These are phyloP conservation scores for Xylariaceae sp. DNA, from an alignment of 2,329 filamentous ascomycete genomes.

Conservation along the genomic window DNA sequence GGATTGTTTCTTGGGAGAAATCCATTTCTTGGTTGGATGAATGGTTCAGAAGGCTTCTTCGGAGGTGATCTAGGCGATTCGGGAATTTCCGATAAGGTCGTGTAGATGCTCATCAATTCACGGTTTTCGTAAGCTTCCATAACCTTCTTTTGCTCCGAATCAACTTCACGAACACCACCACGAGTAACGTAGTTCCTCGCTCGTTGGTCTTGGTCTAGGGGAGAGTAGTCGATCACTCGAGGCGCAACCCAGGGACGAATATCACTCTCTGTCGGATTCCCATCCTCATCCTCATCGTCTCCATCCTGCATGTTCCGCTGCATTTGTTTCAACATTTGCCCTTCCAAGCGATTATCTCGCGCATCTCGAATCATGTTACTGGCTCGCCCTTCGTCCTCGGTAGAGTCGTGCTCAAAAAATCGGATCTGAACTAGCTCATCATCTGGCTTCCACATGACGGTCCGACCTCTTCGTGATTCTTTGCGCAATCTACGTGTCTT, in stretches of 20 bases:
- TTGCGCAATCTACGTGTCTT: conserved; percentile 72
- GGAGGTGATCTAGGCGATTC: conserved; percentile 61
- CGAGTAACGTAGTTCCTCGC: conserved; percentile 59
- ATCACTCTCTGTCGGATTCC: conserved; percentile 60
- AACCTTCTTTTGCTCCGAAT: conserved; percentile 60
- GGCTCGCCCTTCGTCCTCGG: conserved; percentile 71
- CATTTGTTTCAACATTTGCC: conserved; percentile 65
- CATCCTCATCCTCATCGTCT: conserved; percentile 62
- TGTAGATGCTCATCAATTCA: conserved; percentile 67
- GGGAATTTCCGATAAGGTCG: conserved; percentile 59
- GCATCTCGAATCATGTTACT: conserved; percentile 74
- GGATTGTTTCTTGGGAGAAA: conserved; percentile 48
- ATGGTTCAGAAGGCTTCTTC: conserved; percentile 39
- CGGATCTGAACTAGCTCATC: conserved; percentile 69
- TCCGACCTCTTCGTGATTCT: conserved; percentile 71
- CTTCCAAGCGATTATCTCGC: conserved; percentile 74
- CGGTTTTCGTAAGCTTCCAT: conserved; percentile 63
- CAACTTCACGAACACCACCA: conserved; percentile 57
- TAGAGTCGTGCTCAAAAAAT: conserved; percentile 73
- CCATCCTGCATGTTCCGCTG: conserved; percentile 56
- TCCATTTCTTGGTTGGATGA: conserved; percentile 38
- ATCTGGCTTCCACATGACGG: conserved; percentile 74
- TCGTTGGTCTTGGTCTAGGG: conserved; percentile 52
- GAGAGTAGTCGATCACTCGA: conserved; percentile 52
- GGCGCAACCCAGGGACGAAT: conserved; percentile 61